Base-by-base conservation (phyloP, 2,329 filamentous ascomycete genomes). In the Amylocarpus encephaloides region DNA sequence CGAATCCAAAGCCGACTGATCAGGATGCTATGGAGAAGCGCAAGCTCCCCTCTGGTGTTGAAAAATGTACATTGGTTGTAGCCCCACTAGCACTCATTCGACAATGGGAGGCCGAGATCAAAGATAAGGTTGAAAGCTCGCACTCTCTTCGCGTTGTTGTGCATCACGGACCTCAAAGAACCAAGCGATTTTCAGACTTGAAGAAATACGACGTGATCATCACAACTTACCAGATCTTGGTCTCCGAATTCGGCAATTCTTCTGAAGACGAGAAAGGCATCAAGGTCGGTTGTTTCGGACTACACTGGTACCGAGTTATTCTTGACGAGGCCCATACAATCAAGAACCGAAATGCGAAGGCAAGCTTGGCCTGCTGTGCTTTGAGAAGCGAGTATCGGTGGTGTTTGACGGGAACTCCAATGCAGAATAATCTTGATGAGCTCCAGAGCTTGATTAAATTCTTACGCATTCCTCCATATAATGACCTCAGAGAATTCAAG, bases 351-450 rank as follows among this genome's bases (percentile, higher is more conserved):
- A 95, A 94, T 59, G 90, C 93, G 18, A 98, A 98, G 70, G 85
- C 88, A 36, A 95, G 92, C 1, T 90, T 95, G 66, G 91, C 93
- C 1, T 93, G 88, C 58, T 98, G 85, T 65, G 88, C 88, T 1
- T 71, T 98, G 30, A 76, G 85, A 29, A 84, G 88, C 16, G 86
- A 93, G 66, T 97, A 95, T 63, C 79, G 93, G 53, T 98, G 93
- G 93, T 97, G 93, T 64, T 71, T 98, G 54, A 95, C 91, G 0
- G 93, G 93, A 47, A 98, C 93, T 1, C 93, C 93, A 0, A 90
- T 98, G 85, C 93, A 98, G 66, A 98, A 98, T 70, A 97, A 95
- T 62, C 79, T 98, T 5, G 93, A 98, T 58, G 93, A 98, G 68
- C 73, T 98, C 46, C 93, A 98, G 65, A 95, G 89, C 59, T 72